Evolutionary conservation across 2,329 filamentous ascomycete genomes (phyloP).

Genomic region (Cordyceps javanica): DNA sequence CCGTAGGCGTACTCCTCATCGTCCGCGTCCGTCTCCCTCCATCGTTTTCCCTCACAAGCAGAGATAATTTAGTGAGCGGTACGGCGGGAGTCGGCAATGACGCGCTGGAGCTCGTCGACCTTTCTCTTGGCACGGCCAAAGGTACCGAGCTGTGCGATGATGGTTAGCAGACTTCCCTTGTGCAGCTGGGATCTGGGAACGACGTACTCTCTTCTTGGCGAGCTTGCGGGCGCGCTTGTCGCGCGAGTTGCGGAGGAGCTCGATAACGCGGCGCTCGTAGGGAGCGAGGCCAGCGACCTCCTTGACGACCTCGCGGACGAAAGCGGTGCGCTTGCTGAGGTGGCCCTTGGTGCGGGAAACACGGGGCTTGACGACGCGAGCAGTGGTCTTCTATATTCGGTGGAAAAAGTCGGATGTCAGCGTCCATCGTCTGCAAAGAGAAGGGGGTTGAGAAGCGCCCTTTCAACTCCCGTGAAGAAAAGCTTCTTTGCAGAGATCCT

Average conservation of each 20-base stretch:
- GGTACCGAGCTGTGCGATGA: constrained; percentile 71
- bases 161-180: constrained; percentile 16
- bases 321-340: constrained; percentile 92
- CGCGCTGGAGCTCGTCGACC: constrained; percentile 97
- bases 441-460: constrained; percentile 11
- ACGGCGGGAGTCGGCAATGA: constrained; percentile 92
- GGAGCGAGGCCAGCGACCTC: constrained; percentile 93
- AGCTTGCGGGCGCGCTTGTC: constrained; percentile 99
- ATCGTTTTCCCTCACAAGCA: not conserved
- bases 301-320: constrained; percentile 96
- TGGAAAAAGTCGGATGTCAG: constrained; percentile 42
- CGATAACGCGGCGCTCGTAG: constrained; percentile 98
- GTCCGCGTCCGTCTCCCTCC: not conserved
- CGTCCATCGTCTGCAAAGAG: constrained; percentile 55
- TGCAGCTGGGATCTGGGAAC: not conserved
- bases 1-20: not conserved
- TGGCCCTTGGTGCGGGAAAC: constrained; percentile 88
- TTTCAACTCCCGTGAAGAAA: constrained; percentile 22
- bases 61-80: constrained; percentile 46
- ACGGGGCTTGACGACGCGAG: constrained; percentile 70
- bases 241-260: constrained; percentile 98
- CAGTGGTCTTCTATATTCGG: constrained; percentile 68
- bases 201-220: constrained; percentile 93
- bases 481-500: constrained; percentile 54
- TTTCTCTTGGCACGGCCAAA: constrained; percentile 99